These are phyloP conservation scores for Lentinula novae-zelandiae DNA, from an alignment of 1,284 basidiomycete species.

Conservation along the genomic window DNA sequence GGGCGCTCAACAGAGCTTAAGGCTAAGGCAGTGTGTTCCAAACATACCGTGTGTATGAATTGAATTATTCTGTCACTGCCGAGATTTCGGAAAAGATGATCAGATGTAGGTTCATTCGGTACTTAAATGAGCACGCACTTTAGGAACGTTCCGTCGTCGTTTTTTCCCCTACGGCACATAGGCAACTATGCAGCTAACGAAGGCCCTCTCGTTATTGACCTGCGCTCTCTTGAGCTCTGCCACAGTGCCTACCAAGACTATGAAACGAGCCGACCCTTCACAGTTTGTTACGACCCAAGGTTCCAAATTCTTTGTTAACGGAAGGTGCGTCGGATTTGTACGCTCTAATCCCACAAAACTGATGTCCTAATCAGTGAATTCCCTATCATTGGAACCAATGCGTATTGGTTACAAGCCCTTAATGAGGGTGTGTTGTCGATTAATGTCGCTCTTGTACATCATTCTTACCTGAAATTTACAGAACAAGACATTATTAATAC, in stretches of 20 bases:
- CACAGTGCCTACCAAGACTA: slow-evolving; percentile 16
- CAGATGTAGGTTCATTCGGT: neutral
- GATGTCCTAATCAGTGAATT: slow-evolving; percentile 35
- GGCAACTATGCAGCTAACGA: slow-evolving; percentile 5
- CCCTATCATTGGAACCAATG: slow-evolving; percentile 59
- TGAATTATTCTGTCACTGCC: neutral
- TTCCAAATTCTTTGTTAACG: slow-evolving; percentile 48
- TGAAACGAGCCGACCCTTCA: slow-evolving; percentile 9
- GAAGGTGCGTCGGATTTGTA: slow-evolving; percentile 30
- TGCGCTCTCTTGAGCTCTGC: slow-evolving; percentile 20
- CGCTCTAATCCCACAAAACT: neutral
- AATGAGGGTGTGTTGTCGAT: slow-evolving; percentile 27
- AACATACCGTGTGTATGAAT: neutral
- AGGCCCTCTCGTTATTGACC: neutral
- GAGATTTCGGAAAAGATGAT: slow-evolving; percentile 7
- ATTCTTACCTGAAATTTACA: neutral
- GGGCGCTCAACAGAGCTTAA: neutral
- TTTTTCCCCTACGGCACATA: neutral
- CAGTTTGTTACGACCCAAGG: slow-evolving; percentile 40
- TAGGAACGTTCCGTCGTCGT: slow-evolving; percentile 3
- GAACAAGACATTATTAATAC: slow-evolving; percentile 56
- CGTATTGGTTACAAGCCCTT: slow-evolving; percentile 62
- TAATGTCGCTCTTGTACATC: neutral
- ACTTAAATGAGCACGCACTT: neutral
- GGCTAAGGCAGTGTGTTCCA: neutral